phyloP scores from a whole-genome alignment of 148 eudicot species.

The Cornus controversa region DNA sequence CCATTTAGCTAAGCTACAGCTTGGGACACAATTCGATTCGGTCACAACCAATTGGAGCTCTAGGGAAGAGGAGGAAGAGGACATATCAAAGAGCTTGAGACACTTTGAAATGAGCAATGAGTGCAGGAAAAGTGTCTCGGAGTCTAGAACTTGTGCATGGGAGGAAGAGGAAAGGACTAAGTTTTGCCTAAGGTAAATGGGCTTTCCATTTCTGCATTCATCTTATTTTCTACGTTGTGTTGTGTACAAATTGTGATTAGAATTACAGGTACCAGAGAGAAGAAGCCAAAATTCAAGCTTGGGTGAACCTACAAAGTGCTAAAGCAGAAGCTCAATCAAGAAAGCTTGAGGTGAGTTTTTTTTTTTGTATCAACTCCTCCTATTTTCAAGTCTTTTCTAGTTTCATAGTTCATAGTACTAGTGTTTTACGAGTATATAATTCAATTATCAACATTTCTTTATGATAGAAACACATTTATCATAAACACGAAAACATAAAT shows the following conservation, averaged over 20 bases:
- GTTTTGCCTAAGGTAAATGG: conserved; percentile 60
- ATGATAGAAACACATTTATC: background rate
- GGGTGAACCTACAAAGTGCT: conserved; percentile 89
- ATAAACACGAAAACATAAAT: background rate
- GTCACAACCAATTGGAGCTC: conserved; percentile 70
- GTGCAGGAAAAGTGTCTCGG: conserved; percentile 58
- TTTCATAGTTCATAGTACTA: background rate
- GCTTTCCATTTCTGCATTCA: background rate
- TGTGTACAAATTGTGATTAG: conserved; percentile 4
- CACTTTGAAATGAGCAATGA: conserved; percentile 69
- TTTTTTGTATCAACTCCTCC: background rate
- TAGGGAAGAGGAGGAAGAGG: conserved; percentile 91
- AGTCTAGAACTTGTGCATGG: conserved; percentile 58
- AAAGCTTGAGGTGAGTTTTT: conserved; percentile 70
- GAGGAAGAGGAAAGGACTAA: conserved; percentile 79
- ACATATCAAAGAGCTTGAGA: conserved; percentile 85
- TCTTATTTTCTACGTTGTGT: background rate
- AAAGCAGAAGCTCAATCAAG: conserved; percentile 96
- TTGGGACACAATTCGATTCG: conserved; percentile 52
- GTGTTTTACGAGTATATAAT: background rate
- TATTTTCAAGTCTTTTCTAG: background rate
- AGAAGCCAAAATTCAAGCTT: conserved; percentile 90
- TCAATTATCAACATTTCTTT: background rate
- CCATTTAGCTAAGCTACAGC: conserved; percentile 65
- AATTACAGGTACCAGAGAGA: conserved; percentile 79